Evolutionary conservation across 257 asterid species (phyloP).

Genomic region (Vinca minor): DNA sequence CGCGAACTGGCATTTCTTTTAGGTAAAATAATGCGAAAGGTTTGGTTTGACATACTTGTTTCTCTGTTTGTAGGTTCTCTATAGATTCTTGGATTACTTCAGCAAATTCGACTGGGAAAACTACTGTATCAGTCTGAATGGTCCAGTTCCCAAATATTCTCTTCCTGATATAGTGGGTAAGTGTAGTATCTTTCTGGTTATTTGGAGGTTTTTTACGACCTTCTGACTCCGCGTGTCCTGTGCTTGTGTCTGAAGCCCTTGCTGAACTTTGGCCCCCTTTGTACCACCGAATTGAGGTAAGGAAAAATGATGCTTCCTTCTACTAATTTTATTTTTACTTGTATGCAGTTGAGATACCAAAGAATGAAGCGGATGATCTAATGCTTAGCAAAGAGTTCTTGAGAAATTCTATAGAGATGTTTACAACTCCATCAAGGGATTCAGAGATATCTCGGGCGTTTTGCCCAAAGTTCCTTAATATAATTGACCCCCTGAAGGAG

Average conservation of each 20-base stretch:
- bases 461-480: slow-evolving; percentile 55
- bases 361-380: slow-evolving; percentile 24
- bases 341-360: slow-evolving; percentile 53
- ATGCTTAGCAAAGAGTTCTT: slow-evolving; percentile 56
- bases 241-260: neutral
- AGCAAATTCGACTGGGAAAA: slow-evolving; percentile 83
- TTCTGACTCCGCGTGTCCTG: neutral
- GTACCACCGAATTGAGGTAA: neutral
- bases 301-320: neutral
- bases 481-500: slow-evolving; percentile 74
- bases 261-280: neutral
- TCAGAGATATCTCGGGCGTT: slow-evolving; percentile 42
- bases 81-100: slow-evolving; percentile 64
- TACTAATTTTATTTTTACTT: slow-evolving; percentile 6
- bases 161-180: slow-evolving; percentile 62
- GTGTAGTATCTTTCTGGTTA: slow-evolving; percentile 21
- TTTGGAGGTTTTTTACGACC: neutral
- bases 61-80: slow-evolving; percentile 45
- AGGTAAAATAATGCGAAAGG: neutral
- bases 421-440: slow-evolving; percentile 41
- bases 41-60: slow-evolving; percentile 15
- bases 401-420: slow-evolving; percentile 47
- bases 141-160: slow-evolving; percentile 53
- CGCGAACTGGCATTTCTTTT: slow-evolving; percentile 3
- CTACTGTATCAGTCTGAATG: slow-evolving; percentile 64